Base-by-base conservation (phyloP, 108 stramenopile species). In the Aurantiochytrium sp. region DNA sequence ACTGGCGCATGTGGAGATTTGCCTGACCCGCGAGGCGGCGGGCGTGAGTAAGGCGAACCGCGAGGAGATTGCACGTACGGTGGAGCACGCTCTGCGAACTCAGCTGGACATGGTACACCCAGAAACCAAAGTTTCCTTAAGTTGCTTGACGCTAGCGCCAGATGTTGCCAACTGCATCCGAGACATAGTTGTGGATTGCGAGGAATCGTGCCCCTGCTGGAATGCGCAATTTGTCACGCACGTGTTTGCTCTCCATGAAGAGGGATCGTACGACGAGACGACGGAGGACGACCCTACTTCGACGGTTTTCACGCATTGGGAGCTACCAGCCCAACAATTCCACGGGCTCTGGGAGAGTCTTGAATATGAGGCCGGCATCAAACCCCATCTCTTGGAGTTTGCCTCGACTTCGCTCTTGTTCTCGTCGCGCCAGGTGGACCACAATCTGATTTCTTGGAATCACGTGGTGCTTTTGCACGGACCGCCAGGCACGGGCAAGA, bases 391-490 rank as follows among this genome's bases (percentile, higher is more conserved):
- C 47, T 51, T 94, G 16, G 87, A 91, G 53, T 94, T 92, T 88
- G 93, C 93, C 0, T 57, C 59, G 12, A 89, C 93, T 47, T 91
- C 93, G 14, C n/a, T 94, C 59, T 87, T 92, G 6, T 94, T 94
- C n/a, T 72, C 93, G 4, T 87, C 59, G 28, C 60, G 49, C 55
- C 58, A 90, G 4, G 92, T 94, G 12, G 88, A 91, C 87, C 72
- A 44, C 43, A 64, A 91, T 29, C 4, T 93, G n/a, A 90, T 96
- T 16, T 90, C 95, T 28, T 95, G 95, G 94, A 97, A 97, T 91
- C 94, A 95, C 51, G 91, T 97, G 28, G 72, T 97, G 18, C 95
- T 97, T 5, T 89, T 97, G 3, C 94, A 96, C 90, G 97, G 97
- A 42, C 94, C 94, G 10, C 96, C 96, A 3, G 96, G 96, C 35